Base-by-base conservation (phyloP, 805 yeast species). In the Yarrowia yakushimensis region DNA sequence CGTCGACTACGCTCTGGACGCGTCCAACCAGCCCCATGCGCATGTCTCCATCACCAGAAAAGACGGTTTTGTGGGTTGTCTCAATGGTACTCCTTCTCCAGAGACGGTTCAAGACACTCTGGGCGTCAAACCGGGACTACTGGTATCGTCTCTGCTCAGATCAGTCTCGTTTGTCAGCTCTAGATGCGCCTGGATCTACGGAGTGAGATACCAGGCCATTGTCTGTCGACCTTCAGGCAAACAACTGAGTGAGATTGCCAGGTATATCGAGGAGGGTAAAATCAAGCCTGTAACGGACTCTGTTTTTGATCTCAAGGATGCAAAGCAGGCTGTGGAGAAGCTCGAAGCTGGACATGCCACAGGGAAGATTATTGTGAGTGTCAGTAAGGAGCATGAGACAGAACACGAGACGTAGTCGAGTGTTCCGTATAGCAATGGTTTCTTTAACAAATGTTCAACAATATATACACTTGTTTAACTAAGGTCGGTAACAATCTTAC, bases 1-100 rank as follows among this genome's bases (percentile, higher is more conserved):
- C 13, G 59, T 68, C 2, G 70, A 68, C 42, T 37, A 59, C 20
- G 60, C 65, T 13, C 61, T 63, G n/a, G 70, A 67, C 43, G 63
- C 66, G 5, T 62, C 66, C 20, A 66, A 64, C 9, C 52, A 48
- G 20, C 52, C 61, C n/a, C 48, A 27, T 10, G 61, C 60, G 5
- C 54, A 64, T n/a, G 63, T 59, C 2, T 15, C 46, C 8, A 57
- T 62, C 18, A 59, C 66, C 43, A 61, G 63, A 28, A 45, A 39
- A 3, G 64, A 66, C 28, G 68, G 67, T 6, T 33, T 18, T 17
- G 63, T 67, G 5, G 62, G 42, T 15, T 15, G 64, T 18, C 37
- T 67, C 39, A 63, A 62, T 9, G 57, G 48, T 5, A 17, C 42
- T 4, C 67, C 68, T 8, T 23, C 64, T 8, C 28, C 62, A 5